Evolutionary conservation across 1,284 basidiomycete genomes (phyloP).

Genomic region (Caloboletus inedulis): DNA sequence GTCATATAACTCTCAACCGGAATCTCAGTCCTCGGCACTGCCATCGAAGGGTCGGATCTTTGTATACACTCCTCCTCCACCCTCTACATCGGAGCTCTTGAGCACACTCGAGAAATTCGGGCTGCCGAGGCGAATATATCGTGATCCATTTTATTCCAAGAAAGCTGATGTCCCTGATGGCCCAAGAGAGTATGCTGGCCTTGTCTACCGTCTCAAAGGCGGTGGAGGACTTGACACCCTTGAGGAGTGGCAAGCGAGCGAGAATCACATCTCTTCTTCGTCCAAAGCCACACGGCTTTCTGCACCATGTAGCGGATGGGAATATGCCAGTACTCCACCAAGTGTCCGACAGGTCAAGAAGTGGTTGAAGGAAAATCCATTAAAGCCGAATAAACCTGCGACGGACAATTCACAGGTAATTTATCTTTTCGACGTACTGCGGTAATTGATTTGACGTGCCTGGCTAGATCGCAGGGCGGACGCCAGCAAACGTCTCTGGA

Average conservation of each 20-base stretch:
- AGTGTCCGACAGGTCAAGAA: constrained; percentile 46
- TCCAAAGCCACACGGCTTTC: constrained; percentile 1
- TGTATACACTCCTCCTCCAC: constrained; percentile 55
- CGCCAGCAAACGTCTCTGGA: constrained; percentile 70
- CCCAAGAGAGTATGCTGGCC: constrained; percentile 78
- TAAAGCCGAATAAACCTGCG: constrained; percentile 10
- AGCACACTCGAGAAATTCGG: constrained; percentile 49
- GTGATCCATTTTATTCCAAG: constrained; percentile 76
- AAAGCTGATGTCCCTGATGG: constrained; percentile 66
- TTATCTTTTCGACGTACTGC: neutral
- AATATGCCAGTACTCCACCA: constrained; percentile 70
- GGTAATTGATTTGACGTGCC: neutral
- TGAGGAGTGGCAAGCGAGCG: constrained; percentile 48
- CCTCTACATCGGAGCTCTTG: constrained; percentile 51
- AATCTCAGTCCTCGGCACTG: constrained; percentile 4
- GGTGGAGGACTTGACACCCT: constrained; percentile 50
- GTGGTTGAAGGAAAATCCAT: constrained; percentile 45
- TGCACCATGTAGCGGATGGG: constrained; percentile 57
- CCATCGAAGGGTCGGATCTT: constrained; percentile 6
- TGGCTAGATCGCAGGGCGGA: constrained; percentile 71
- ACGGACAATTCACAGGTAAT: constrained; percentile 52
- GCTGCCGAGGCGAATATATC: constrained; percentile 67
- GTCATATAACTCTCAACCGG: constrained; percentile 17
- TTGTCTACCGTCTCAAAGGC: constrained; percentile 69
- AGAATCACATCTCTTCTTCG: constrained; percentile 6